Evolutionary conservation across 768 basidiomycete species (phyloP), one percentile per base, ranked within the genome.

Genomic region (Trametes maxima): DNA sequence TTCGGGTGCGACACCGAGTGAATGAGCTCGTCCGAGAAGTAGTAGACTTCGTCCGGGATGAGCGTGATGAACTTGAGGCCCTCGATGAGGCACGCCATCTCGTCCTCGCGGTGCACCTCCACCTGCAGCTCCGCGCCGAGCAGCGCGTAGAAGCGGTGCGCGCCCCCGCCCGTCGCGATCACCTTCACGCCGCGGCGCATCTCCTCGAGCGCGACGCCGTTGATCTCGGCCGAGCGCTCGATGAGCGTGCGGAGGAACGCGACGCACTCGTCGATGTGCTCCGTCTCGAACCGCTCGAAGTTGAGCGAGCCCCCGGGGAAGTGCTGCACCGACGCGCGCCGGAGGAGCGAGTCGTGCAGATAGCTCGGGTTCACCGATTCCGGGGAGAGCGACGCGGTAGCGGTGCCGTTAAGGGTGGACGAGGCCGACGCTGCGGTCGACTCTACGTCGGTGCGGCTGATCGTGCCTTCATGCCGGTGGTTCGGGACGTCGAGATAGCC

Each of bases 21-120:
- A 57, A 98, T 95, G 68, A 98, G 86, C 76, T 98, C 92, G 75
- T 99, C 96, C 55, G 95, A 97, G 78, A 98, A 98, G 81, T 89
- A 98, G 78, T 98, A 99, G 28, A 93, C 96, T 77, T 99, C 97
- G 76, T 94, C 88, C 36, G 96, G 96, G 62, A 99, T 95, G 73
- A 91, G 87, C 37, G 90, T 90, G 74, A 98, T 90, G 77, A 99
- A 99, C 75, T 93, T 91, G 72, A 99, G 81, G 28, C 97, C 97
- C 68, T 94, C 89, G 66, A 98, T 98, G 71, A 98, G 76, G 69
- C 97, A 98, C 77, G 94, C 96, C 97, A 99, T 98, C 82, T 99
- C 97, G 73, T 98, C 97, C 75, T 98, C 96, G 58, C 89, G 76
- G 62, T 80, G 78, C 44, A 98, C 94, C 70, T 95, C 94, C 52